Conservation (phyloP, 371 early-diverging fungal genomes). For the Mucor irregularis region DNA sequence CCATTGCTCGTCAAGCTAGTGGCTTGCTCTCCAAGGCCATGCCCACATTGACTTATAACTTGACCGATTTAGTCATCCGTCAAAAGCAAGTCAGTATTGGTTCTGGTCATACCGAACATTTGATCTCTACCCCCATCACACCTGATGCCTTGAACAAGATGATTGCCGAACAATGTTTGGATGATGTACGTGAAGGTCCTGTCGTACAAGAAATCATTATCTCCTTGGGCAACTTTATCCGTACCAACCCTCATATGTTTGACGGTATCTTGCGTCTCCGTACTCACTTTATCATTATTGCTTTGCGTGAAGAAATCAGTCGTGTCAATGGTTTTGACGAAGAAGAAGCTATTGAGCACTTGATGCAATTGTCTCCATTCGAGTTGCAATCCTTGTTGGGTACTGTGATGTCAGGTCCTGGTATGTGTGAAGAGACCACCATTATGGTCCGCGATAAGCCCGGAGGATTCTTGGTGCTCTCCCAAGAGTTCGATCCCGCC, state of each 20-base stretch:
- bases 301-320: constrained; percentile 83
- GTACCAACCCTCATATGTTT: constrained; percentile 71
- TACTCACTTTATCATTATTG: constrained; percentile 81
- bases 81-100: constrained; percentile 83
- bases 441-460: constrained; percentile 53
- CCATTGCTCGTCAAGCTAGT: constrained; percentile 82
- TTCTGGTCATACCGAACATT: constrained; percentile 65
- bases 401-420: constrained; percentile 74
- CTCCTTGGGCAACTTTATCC: constrained; percentile 75
- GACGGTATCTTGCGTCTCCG: constrained; percentile 84
- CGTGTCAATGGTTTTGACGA: constrained; percentile 72
- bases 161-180: constrained; percentile 64
- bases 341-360: constrained; percentile 76
- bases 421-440: constrained; percentile 47
- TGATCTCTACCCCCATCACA: constrained; percentile 67
- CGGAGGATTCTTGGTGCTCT: constrained; percentile 44
- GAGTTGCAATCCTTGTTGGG: constrained; percentile 76
- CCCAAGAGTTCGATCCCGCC: constrained; percentile 19
- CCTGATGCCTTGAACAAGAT: constrained; percentile 70
- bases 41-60: constrained; percentile 75
- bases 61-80: constrained; percentile 81
- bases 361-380: constrained; percentile 82
- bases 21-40: constrained; percentile 78
- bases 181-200: constrained; percentile 84
- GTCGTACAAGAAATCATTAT: constrained; percentile 85